Conservation (phyloP, 2,329 filamentous ascomycete species). For the Aschersonia sp. region DNA sequence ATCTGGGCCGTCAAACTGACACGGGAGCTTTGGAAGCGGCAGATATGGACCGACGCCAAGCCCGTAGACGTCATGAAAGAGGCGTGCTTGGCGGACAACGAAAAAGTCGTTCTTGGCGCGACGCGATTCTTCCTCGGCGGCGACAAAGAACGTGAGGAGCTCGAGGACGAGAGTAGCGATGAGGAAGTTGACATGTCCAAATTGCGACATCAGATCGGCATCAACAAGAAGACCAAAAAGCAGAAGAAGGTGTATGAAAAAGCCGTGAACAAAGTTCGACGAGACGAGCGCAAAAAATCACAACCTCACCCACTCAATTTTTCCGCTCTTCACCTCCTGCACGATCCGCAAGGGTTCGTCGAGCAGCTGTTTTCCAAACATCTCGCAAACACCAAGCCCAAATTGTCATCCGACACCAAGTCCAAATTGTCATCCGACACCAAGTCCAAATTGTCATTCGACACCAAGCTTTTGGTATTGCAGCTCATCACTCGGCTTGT, state of each 20-base stretch:
- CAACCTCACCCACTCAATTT: slow-evolving; percentile 87
- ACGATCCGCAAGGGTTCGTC: slow-evolving; percentile 89
- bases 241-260: slow-evolving; percentile 64
- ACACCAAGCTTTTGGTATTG: slow-evolving; percentile 79
- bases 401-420: slow-evolving; percentile 32
- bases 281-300: slow-evolving; percentile 74
- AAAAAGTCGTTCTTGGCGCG: slow-evolving; percentile 79
- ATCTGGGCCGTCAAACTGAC: slow-evolving; percentile 96
- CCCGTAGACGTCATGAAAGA: slow-evolving; percentile 98
- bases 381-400: slow-evolving; percentile 72
- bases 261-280: slow-evolving; percentile 71
- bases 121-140: slow-evolving; percentile 92
- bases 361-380: slow-evolving; percentile 86
- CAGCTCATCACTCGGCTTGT: slow-evolving; percentile 85
- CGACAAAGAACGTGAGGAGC: slow-evolving; percentile 88
- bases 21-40: slow-evolving; percentile 88
- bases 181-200: slow-evolving; percentile 67
- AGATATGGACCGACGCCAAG: slow-evolving; percentile 90
- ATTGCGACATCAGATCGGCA: slow-evolving; percentile 70
- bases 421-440: too few relatives aligned
- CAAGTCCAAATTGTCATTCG: slow-evolving; percentile 72
- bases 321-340: slow-evolving; percentile 82
- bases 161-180: slow-evolving; percentile 78
- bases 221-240: slow-evolving; percentile 97
- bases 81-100: slow-evolving; percentile 74